Conservation (phyloP, 2,329 filamentous ascomycete genomes). For the Colletotrichum sp. region DNA sequence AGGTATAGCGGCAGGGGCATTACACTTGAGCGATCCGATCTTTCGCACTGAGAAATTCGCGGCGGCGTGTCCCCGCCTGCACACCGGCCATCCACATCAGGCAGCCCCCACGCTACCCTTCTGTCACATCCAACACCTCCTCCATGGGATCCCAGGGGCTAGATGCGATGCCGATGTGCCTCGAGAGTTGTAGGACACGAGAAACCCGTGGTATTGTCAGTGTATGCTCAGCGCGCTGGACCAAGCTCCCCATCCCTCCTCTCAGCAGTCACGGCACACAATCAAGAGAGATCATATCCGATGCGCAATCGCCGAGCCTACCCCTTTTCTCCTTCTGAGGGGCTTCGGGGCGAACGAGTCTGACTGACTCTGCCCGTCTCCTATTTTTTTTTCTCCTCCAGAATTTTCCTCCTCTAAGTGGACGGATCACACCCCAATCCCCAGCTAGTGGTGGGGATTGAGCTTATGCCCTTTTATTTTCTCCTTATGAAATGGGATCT, state of each 20-base stretch:
- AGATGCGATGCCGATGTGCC: neutral
- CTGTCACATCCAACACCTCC: neutral
- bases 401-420: neutral
- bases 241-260: neutral
- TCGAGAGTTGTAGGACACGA: neutral
- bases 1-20: neutral
- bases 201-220: neutral
- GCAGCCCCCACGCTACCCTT: neutral
- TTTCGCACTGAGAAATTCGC: neutral
- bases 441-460: neutral
- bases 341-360: neutral
- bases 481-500: neutral
- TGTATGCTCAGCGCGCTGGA: neutral
- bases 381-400: neutral
- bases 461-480: slow-evolving; percentile 2
- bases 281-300: neutral
- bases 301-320: neutral
- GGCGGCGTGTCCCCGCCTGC: neutral
- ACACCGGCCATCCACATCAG: neutral
- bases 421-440: neutral
- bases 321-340: neutral
- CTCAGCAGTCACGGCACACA: neutral
- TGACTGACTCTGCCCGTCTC: neutral
- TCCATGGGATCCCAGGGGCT: neutral
- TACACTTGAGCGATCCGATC: neutral